Evolutionary conservation across 345 rosid species (phyloP), one percentile per base, ranked within the genome.

Genomic region (Syzygium aromaticum): DNA sequence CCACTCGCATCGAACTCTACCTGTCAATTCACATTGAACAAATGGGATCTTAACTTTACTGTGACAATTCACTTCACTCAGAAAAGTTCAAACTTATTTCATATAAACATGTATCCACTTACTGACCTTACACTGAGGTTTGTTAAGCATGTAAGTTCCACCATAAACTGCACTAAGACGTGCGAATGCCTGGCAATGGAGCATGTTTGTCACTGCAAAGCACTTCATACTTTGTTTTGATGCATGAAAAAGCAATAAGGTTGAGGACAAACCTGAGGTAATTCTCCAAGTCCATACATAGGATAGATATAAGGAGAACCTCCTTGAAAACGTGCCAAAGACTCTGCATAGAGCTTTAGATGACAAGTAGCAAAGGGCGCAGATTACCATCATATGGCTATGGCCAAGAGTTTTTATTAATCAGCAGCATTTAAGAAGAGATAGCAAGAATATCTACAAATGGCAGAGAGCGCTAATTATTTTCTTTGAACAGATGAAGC

Each of bases 131-230:
- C 98, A 96, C 82, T 95, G 95, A 86, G 98, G 98, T 90, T 96
- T 98, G 93, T 94, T 96, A 51, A 98, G 98, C 99, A 98, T 98
- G 95, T 98, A 96, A 85, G 98, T 96, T 54, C 99, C 98, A 54
- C 98, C 98, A 52, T 96, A 96, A 84, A 97, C 99, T 14, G 98
- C 99, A 90, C 98, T 97, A 86, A 95, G 90, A 53, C 98, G 98
- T 1, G 99, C 98, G 90, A 98, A 98, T 59, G 99, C 98, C 99
- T 95, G 89, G 43, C 63, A 57, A 84, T 33, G 11, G n/a, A 30
- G 57, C 19, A 57, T 40, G 8, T 19, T 38, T 19, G 5, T 40
- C 84, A 52, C 77, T 88, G 90, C 84, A 86, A 86, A 84, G 30
- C 7, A 85, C 86, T 51, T 30, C 57, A 67, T 25, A 28, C 85